A percentile compares a stretch with the other conserved stretches of the same genome.
These are phyloP conservation scores for Parachaetomium inaequale DNA, from an alignment of 495 filamentous ascomycete genomes.

Conservation along the genomic window DNA sequence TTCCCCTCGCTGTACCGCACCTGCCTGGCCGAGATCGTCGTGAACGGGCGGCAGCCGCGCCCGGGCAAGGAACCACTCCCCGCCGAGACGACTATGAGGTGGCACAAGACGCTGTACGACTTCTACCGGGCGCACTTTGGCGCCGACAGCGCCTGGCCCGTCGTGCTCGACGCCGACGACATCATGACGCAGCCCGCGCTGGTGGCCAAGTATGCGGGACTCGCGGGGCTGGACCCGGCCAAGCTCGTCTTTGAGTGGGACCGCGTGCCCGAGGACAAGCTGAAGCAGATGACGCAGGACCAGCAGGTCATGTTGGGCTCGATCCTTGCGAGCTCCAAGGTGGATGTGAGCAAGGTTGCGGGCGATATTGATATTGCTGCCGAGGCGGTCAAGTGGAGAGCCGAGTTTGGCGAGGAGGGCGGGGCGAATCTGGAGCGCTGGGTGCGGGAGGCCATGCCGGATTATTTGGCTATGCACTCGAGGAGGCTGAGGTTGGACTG, in stretches of 20 bases:
- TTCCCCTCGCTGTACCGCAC: conserved; percentile 16
- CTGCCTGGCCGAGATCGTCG: background rate
- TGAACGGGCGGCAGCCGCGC: background rate
- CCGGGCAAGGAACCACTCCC: background rate
- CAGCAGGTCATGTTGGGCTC: conserved; percentile 1
- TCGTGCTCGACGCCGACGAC: conserved; percentile 14
- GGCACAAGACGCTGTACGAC: conserved; percentile 1
- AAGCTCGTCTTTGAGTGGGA: background rate
- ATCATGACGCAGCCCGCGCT: background rate
- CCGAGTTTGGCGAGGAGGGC: conserved; percentile 44
- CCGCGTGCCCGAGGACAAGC: background rate
- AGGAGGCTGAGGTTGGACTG: conserved; percentile 25
- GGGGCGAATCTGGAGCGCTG: conserved; percentile 34
- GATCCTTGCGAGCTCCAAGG: background rate
- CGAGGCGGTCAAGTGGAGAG: conserved; percentile 46
- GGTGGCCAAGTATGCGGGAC: background rate
- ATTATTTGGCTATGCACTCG: conserved; percentile 47
- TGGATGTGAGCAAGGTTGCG: conserved; percentile 12
- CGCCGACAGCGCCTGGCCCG: background rate
- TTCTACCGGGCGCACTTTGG: background rate
- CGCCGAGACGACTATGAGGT: conserved; percentile 3
- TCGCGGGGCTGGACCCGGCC: background rate
- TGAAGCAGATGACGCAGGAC: background rate
- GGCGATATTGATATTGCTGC: conserved; percentile 33
- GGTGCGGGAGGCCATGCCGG: conserved; percentile 43